phyloP scores from a whole-genome alignment of 306 rosid species.

The Cucumis hystrix region DNA sequence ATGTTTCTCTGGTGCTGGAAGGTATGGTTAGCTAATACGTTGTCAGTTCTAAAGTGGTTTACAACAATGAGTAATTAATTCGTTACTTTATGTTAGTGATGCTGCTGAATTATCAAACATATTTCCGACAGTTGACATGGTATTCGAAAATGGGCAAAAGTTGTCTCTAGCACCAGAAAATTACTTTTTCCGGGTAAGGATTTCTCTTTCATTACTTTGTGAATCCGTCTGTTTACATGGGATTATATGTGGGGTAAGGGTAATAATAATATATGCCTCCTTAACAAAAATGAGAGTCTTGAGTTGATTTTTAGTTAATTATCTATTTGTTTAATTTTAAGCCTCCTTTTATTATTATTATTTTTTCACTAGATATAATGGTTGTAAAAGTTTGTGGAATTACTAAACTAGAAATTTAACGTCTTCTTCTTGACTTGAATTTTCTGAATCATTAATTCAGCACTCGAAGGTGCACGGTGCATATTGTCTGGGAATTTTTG shows the following conservation, averaged over 20 bases:
- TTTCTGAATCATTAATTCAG: slow-evolving; percentile 29
- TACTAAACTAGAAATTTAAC: background rate
- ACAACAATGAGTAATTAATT: slow-evolving; percentile 14
- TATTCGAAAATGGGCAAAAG: slow-evolving; percentile 66
- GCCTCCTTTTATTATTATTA: no score
- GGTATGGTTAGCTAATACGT: slow-evolving; percentile 29
- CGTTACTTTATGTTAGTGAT: slow-evolving; percentile 39
- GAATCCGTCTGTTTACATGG: background rate
- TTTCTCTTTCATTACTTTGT: background rate
- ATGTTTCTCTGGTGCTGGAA: slow-evolving; percentile 69
- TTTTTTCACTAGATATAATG: background rate
- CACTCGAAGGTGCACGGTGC: slow-evolving; percentile 85
- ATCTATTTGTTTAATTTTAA: no score
- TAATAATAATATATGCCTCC: background rate
- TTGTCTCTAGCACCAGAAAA: slow-evolving; percentile 81
- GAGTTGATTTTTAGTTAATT: background rate
- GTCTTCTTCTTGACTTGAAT: slow-evolving; percentile 11
- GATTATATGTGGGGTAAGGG: background rate
- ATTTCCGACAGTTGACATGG: slow-evolving; percentile 89
- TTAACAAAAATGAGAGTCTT: background rate
- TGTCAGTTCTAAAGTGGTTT: background rate
- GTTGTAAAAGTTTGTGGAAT: background rate
- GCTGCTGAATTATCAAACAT: slow-evolving; percentile 39
- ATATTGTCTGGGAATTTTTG: slow-evolving; percentile 83
- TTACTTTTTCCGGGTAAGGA: slow-evolving; percentile 77